Evolutionary conservation across 352 stramenopile genomes (phyloP), one percentile per base, ranked within the genome.

Genomic region (Poterioochromonas sp.): DNA sequence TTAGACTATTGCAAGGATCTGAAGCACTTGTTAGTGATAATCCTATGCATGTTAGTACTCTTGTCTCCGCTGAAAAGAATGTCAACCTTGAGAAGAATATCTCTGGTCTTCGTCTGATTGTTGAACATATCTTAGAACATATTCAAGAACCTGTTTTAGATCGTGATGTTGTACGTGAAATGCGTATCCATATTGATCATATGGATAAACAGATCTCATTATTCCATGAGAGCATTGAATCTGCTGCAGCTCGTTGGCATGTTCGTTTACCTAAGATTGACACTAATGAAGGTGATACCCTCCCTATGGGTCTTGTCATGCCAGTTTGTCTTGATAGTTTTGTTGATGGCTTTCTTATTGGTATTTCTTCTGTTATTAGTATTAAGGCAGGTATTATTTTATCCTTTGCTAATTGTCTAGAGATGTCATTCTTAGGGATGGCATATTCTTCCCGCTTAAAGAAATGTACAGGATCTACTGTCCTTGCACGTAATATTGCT

Each of bases 341-440:
- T 73, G 29, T 41, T 44, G 63, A 73, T 73, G 63, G 63, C 11
- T 73, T 73, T 41, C 29, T 73, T 1, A 73, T 73, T 51, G 63
- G 63, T 51, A 29, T 73, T 44, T 32, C 37, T 32, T 44, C 8
- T n/a, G 18, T 2, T 29, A 41, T 73, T 8, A 12, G 20, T 47
- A 11, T 29, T n/a, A 41, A 47, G 2, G 63, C 63, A n/a, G 63
- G 63, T 29, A 73, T 73, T 26, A 32, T 73, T n/a, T 29, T 73
- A 43, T 11, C 8, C 5, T 43, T 73, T 29, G 63, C 63, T n/a
- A 73, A 73, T 51, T 73, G 18, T 39, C 41, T 73, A n/a, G 63
- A 73, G 29, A 73, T 73, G 63, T 39, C 63, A 29, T 73, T 73
- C 29, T 32, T 73, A 32, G 63, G 63, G 51, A 73, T 73, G 63